Evolutionary conservation across 2,329 filamentous ascomycete genomes (phyloP).

Genomic region (Colletotrichum sp.): DNA sequence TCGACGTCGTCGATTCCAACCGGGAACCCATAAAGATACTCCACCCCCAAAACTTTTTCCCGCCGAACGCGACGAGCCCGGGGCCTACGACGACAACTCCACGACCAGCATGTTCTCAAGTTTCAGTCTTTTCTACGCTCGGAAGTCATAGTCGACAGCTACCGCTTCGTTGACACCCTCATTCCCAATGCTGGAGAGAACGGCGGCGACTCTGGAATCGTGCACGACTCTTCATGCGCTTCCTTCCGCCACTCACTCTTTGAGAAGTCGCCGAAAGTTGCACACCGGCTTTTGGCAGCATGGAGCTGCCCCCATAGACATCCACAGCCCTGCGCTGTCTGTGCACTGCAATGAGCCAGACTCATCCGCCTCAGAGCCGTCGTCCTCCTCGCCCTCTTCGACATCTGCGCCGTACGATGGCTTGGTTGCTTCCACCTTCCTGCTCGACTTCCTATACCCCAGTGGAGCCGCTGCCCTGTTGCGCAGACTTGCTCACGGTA

Average conservation of each 20-base stretch:
- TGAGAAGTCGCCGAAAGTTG: constrained; percentile 47
- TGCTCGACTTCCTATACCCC: constrained; percentile 64
- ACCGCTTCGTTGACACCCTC: constrained; percentile 1
- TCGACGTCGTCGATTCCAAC: constrained; percentile 3
- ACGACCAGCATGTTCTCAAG: constrained; percentile 1
- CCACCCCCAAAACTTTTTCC: constrained; percentile 12
- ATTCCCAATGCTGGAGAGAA: constrained; percentile 61
- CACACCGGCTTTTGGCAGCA: constrained; percentile 60
- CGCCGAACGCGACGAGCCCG: background rate
- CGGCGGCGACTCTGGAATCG: constrained; percentile 60
- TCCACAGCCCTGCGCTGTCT: constrained; percentile 41
- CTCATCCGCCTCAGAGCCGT: constrained; percentile 23
- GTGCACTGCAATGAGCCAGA: constrained; percentile 26
- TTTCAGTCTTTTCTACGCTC: background rate
- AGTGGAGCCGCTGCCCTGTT: constrained; percentile 47
- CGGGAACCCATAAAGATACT: background rate
- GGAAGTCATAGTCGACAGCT: constrained; percentile 4
- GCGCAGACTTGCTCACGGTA: constrained; percentile 34
- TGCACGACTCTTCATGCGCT: constrained; percentile 59
- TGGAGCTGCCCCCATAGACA: constrained; percentile 55
- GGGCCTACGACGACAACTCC: background rate
- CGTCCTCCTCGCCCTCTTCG: constrained; percentile 11
- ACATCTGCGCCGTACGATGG: constrained; percentile 28
- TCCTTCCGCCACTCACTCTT: constrained; percentile 36
- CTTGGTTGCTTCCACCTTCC: constrained; percentile 51